phyloP scores from a whole-genome alignment of 2,329 filamentous ascomycete genomes.

The Escovopsis sp. region DNA sequence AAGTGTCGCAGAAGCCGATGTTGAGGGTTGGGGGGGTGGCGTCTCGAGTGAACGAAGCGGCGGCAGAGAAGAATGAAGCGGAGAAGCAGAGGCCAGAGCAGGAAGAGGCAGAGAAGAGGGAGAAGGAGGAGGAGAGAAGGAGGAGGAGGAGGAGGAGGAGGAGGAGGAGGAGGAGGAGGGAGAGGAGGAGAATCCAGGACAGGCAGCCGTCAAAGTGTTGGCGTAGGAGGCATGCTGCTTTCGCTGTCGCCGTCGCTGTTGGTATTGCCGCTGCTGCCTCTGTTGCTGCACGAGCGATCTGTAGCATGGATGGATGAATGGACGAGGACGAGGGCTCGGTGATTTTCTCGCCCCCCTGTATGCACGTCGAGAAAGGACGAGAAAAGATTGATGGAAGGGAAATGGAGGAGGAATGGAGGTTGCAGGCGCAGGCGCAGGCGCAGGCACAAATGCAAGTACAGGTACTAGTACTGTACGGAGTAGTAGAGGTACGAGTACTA shows the following conservation, averaged over 20 bases:
- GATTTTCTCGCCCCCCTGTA: too few species aligned
- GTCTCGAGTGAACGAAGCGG: too few species aligned
- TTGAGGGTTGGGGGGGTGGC: too few species aligned
- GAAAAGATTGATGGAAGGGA: background rate
- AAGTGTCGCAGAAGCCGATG: too few species aligned
- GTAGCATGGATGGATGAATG: background rate
- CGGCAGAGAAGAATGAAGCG: too few species aligned
- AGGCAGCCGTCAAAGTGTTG: background rate
- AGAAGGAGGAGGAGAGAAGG: background rate
- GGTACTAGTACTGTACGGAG: background rate
- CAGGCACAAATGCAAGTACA: slow-evolving; percentile 1
- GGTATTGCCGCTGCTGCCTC: background rate
- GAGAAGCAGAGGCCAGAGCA: too few species aligned
- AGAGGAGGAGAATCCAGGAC: background rate
- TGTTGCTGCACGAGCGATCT: background rate
- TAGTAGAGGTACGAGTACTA: background rate
- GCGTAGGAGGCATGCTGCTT: background rate
- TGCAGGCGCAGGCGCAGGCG: slow-evolving; percentile 2
- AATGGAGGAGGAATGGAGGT: background rate
- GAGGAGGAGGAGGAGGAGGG: background rate
- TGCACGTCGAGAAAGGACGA: background rate
- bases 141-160: background rate
- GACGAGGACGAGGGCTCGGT: slow-evolving; percentile 1
- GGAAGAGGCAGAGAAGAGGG: background rate
- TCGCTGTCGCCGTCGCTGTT: background rate